These are phyloP conservation scores for Dictyophora rubrovolvata DNA, from an alignment of 768 basidiomycete species.

Conservation along the genomic window DNA sequence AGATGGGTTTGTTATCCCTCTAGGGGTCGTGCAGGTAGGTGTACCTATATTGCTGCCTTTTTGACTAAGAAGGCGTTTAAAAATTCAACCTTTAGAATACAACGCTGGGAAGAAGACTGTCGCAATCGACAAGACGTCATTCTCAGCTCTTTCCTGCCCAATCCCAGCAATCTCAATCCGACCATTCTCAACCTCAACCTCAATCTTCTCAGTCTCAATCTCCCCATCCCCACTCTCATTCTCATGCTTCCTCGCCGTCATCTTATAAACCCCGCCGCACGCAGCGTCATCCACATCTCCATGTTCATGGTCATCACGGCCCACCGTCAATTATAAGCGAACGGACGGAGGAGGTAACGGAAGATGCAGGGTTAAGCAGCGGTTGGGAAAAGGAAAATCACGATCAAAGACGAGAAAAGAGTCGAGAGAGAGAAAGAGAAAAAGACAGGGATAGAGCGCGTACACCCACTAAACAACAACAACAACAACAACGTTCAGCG, in stretches of 20 bases:
- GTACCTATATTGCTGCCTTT: neutral
- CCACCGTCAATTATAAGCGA: slow-evolving; percentile 40
- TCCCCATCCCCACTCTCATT: neutral
- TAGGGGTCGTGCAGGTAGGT: slow-evolving; percentile 75
- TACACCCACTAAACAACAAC: neutral
- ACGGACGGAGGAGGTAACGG: slow-evolving; percentile 10
- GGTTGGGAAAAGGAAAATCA: slow-evolving; percentile 19
- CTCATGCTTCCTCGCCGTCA: neutral
- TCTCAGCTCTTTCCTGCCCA: slow-evolving; percentile 8
- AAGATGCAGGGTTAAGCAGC: slow-evolving; percentile 16
- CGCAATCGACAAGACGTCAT: slow-evolving; percentile 9
- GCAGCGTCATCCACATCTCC: neutral
- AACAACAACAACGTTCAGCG: too few relatives aligned
- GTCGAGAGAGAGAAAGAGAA: slow-evolving; percentile 21
- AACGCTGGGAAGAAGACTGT: slow-evolving; percentile 6
- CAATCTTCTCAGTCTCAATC: neutral
- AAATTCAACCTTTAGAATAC: neutral
- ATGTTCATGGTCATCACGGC: slow-evolving; percentile 32
- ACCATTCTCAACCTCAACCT: neutral
- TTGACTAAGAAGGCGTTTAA: too few relatives aligned
- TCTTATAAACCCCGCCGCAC: neutral
- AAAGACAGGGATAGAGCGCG: neutral
- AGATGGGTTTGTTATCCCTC: slow-evolving; percentile 78
- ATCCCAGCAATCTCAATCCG: neutral
- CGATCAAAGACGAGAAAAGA: slow-evolving; percentile 12